Evolutionary conservation across 2,329 filamentous ascomycete species (phyloP).

Genomic region (Raffaelea arxii): DNA sequence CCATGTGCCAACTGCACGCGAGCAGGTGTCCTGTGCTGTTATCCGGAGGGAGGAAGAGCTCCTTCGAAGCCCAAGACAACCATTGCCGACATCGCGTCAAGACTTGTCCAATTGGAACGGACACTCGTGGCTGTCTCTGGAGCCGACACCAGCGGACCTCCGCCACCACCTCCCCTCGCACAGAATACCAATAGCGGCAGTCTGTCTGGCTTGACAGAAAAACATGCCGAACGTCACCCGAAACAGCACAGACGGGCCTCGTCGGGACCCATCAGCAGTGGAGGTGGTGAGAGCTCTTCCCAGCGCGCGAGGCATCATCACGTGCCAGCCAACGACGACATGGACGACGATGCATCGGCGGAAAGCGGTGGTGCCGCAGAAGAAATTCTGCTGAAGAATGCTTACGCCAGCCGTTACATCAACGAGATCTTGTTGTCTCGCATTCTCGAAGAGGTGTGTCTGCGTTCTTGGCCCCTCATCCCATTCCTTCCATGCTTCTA

Average conservation of each 20-base stretch:
- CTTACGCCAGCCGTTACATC: conserved; percentile 13
- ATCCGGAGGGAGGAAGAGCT: conserved; percentile 10
- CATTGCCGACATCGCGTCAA: conserved; percentile 15
- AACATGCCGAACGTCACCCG: no score
- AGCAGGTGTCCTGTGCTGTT: conserved; percentile 16
- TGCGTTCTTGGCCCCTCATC: no score
- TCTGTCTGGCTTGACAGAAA: no score
- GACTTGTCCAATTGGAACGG: conserved; percentile 14
- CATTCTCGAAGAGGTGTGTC: conserved; percentile 13
- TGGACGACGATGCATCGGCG: conserved; percentile 1
- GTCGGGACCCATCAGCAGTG: no score
- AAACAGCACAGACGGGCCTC: neutral
- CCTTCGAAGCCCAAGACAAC: conserved; percentile 14
- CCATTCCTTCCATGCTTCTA: neutral
- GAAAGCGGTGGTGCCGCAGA: conserved; percentile 4
- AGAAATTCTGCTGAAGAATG: conserved; percentile 12
- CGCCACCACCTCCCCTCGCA: no score
- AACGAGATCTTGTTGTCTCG: conserved; percentile 16
- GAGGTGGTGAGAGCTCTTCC: neutral
- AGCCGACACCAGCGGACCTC: no score
- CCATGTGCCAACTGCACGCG: conserved; percentile 16
- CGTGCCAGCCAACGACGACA: neutral
- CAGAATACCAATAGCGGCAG: no score
- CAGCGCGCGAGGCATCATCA: neutral
- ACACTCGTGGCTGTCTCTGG: conserved; percentile 15